A percentile compares a stretch with the other conserved stretches of the same genome.
These are phyloP conservation scores for Arthrocladium fulminans DNA, from an alignment of 2,329 filamentous ascomycete species.

Conservation along the genomic window DNA sequence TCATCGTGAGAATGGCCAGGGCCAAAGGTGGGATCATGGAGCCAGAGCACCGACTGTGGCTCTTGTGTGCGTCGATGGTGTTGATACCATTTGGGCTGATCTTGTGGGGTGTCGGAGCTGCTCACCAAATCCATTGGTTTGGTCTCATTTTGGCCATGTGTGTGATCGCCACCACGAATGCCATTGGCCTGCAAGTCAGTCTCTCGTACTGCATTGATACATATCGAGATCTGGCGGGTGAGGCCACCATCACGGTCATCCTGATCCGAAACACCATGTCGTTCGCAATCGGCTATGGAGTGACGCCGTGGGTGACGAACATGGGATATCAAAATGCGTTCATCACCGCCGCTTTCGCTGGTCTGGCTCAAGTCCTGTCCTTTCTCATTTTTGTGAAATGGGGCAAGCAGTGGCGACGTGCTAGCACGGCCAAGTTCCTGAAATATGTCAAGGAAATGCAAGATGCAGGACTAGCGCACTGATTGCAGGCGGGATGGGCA, in stretches of 20 bases:
- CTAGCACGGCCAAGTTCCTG: slow-evolving; percentile 8
- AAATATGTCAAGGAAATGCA: slow-evolving; percentile 13
- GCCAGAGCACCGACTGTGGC: slow-evolving; percentile 24
- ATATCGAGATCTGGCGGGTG: slow-evolving; percentile 41
- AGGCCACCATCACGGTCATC: slow-evolving; percentile 44
- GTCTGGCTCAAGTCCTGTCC: slow-evolving; percentile 28
- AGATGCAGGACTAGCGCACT: slow-evolving; percentile 10
- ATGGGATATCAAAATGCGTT: slow-evolving; percentile 40
- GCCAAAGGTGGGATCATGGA: slow-evolving; percentile 24
- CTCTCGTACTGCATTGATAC: slow-evolving; percentile 42
- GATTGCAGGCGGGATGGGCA: background rate
- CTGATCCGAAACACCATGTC: slow-evolving; percentile 43
- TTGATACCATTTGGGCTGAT: slow-evolving; percentile 39
- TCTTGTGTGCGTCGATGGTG: slow-evolving; percentile 28
- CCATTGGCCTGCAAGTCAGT: slow-evolving; percentile 36
- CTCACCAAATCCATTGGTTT: slow-evolving; percentile 42
- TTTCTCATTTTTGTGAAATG: slow-evolving; percentile 12
- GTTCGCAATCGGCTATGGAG: slow-evolving; percentile 44
- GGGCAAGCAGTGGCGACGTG: slow-evolving; percentile 7
- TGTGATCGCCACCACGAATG: slow-evolving; percentile 37
- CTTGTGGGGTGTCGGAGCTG: slow-evolving; percentile 45
- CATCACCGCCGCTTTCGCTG: slow-evolving; percentile 33
- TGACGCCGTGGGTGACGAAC: slow-evolving; percentile 38
- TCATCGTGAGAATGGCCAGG: slow-evolving; percentile 21
- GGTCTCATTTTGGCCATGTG: slow-evolving; percentile 43